Conservation (phyloP, 2,329 filamentous ascomycete genomes). For the Epichloe scottii region DNA sequence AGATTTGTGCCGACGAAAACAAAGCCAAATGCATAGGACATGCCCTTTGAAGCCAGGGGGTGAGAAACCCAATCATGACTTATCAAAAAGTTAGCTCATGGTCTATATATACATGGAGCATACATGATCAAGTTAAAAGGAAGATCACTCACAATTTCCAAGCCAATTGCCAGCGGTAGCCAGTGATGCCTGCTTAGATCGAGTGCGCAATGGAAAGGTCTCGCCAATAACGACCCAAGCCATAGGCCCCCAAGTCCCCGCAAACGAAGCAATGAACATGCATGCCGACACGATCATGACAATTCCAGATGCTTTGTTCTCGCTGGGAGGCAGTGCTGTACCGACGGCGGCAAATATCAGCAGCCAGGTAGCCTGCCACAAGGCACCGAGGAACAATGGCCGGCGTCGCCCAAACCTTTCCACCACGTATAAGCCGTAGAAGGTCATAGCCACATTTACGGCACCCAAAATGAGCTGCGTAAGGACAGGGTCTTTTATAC, state of each 20-base stretch:
- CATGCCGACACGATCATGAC: slow-evolving; percentile 62
- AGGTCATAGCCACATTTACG: slow-evolving; percentile 56
- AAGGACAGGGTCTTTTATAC: slow-evolving; percentile 51
- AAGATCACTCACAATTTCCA: slow-evolving; percentile 37
- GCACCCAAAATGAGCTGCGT: slow-evolving; percentile 56
- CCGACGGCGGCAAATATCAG: slow-evolving; percentile 51
- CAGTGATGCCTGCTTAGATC: slow-evolving; percentile 41
- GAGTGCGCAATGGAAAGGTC: slow-evolving; percentile 46
- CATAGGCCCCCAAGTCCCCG: slow-evolving; percentile 56
- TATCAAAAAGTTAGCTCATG: slow-evolving; percentile 7
- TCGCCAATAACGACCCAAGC: slow-evolving; percentile 58
- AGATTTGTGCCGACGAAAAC: slow-evolving; percentile 53
- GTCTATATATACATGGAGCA: neutral
- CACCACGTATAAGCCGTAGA: slow-evolving; percentile 55
- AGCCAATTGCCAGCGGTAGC: slow-evolving; percentile 43
- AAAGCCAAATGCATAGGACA: slow-evolving; percentile 52
- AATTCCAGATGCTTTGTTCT: slow-evolving; percentile 39
- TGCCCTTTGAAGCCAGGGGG: slow-evolving; percentile 48
- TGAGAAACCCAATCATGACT: slow-evolving; percentile 55
- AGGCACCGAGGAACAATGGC: slow-evolving; percentile 50
- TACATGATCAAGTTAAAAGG: neutral
- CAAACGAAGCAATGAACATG: slow-evolving; percentile 64
- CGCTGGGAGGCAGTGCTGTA: slow-evolving; percentile 28
- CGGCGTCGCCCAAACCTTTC: slow-evolving; percentile 56
- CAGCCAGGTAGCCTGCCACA: slow-evolving; percentile 57